Evolutionary conservation across 441 rosid species (phyloP), one percentile per base, ranked within the genome.

Genomic region (Arabidopsis lyrata): DNA sequence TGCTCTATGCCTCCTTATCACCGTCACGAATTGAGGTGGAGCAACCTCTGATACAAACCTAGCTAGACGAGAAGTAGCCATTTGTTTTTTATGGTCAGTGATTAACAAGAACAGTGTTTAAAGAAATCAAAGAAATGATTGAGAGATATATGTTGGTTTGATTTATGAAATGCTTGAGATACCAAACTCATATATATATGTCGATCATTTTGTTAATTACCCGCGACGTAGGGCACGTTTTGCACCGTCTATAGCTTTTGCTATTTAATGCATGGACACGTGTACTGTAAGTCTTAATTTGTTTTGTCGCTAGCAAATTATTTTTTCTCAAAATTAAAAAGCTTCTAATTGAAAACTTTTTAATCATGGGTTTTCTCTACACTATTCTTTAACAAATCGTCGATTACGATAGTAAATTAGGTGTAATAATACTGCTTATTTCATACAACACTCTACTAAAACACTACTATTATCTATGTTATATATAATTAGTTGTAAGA

Each of bases 11-110:
- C 99, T 88, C 82, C 88, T 85, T 66, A 77, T 77, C 7, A 95
- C 96, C 58, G 71, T 84, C 50, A 95, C 85, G 32, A 86, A 87
- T 60, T 95, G 98, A 10, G 96, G 95, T 1, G 99, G 99, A 18
- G 96, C 98, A 68, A 77, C 96, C 80, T 92, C 99, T 59, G 87
- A 79, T 27, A 87, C 72, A 62, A 93, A 87, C 86, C 85, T 93
- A 41, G 92, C 84, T 16, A 91, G 70, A 59, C 93, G 85, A 0
- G 97, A 82, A 78, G 76, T 91, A 2, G 91, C 94, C 97, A 88
- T 92, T 10, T 48, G 20, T 44, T 14, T 44, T 44, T 47, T 27
- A 29, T 29, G 31, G 31, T 18, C 12, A 13, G 32, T 16, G 24
- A 1, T 42, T 14, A 63, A 24, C 56, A 54, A 59, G 41, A 60